A percentile compares a stretch with the other conserved stretches of the same genome.
phyloP scores from a whole-genome alignment of 2,329 filamentous ascomycete species.

The Pseudopyricularia cyperi region DNA sequence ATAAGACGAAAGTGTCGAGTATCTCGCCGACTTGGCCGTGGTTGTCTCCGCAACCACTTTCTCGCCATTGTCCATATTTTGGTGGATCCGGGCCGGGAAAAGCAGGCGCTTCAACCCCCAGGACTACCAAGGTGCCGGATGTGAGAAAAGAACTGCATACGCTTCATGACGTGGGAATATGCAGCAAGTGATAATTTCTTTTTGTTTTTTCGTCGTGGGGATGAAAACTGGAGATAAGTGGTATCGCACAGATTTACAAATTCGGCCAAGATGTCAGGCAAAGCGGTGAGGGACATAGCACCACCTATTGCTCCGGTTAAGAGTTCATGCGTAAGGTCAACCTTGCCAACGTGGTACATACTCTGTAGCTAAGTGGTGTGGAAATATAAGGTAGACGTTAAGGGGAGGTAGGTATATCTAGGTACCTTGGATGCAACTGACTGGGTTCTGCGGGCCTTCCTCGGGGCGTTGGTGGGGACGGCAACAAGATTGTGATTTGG shows the following conservation, averaged over 20 bases:
- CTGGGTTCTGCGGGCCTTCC: not conserved
- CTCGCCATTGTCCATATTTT: not conserved
- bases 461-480: not conserved
- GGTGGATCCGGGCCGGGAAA: not conserved
- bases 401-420: no score
- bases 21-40: not conserved
- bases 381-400: no score
- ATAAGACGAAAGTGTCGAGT: not conserved
- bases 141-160: not conserved
- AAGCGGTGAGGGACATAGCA: not conserved
- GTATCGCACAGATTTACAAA: not conserved
- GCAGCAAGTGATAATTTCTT: not conserved
- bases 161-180: not conserved
- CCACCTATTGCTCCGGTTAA: no score
- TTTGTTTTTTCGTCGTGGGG: not conserved
- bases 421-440: no score
- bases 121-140: not conserved
- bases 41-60: not conserved
- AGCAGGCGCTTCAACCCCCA: not conserved
- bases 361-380: no score
- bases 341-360: no score
- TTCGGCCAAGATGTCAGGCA: not conserved
- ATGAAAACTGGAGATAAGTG: not conserved
- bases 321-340: no score
- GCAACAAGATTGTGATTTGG: not conserved